Base-by-base conservation (phyloP, 306 rosid species). In the Echinosophora koreensis region DNA sequence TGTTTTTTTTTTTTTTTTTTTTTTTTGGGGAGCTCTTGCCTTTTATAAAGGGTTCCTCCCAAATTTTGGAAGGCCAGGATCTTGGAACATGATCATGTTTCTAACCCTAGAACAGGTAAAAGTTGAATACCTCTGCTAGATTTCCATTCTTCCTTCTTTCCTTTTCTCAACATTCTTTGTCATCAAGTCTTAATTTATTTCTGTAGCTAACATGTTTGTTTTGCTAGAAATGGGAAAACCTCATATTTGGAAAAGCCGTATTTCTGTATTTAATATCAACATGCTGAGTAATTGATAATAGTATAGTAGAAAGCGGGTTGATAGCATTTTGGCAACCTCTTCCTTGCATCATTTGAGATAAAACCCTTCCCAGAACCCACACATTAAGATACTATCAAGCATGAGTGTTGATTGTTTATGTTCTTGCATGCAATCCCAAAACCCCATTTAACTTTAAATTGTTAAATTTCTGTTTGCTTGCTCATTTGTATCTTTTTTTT, bases 31-130 rank as follows among this genome's bases (percentile, higher is more conserved):
- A 74, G 97, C 96, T 72, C 62, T 89, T 34, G 97, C 98, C 32
- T 95, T 95, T 81, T 95, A 95, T 66, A 92, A 95, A 84, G 98
- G 98, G 15, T 95, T 95, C 86, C 83, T 92, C 35, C 97, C 98
- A 8, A 92, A 92, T 84, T 95, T 90, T 60, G 97, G 97, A 73
- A 87, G 98, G 77, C 86, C 92, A 50, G 98, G 98, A 86, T 92
- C 98, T 3, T 95, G 98, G 98, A 95, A 95, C 57, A 97, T 95
- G 84, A 88, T 95, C 87, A 95, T 95, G 98, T 95, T 95, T 77
- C 87, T 95, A 77, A 92, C 98, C 61, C 82, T 95, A 80, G 97
- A 95, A 70, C 98, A 95, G 97, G 98, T 95, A 83, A 68, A 78
- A 50, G 5, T 66, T 78, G 7, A 60, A 66, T 27, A n/a, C 12